These are phyloP conservation scores for Podosphaera aphanis DNA, from an alignment of 2,329 filamentous ascomycete genomes.

Conservation along the genomic window DNA sequence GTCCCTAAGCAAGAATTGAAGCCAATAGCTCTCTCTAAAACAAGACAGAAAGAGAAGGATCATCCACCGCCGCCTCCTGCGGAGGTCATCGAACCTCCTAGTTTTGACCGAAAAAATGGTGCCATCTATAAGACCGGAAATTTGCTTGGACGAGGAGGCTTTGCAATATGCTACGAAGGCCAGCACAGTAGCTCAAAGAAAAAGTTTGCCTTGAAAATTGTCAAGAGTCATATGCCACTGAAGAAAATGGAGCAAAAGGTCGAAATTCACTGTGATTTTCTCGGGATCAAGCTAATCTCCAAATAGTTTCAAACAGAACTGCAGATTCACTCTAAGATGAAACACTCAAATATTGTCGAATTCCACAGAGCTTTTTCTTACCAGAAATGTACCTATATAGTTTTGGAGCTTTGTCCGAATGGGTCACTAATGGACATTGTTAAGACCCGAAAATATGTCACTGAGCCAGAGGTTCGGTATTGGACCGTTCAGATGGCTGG, in stretches of 20 bases:
- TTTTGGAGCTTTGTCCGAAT: constrained; percentile 83
- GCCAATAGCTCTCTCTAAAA: constrained; percentile 27
- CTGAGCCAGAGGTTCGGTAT: constrained; percentile 78
- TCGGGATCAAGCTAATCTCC: constrained; percentile 2
- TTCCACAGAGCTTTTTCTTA: constrained; percentile 90
- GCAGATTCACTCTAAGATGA: constrained; percentile 96
- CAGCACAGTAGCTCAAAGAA: constrained; percentile 38
- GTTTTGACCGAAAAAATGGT: constrained; percentile 43
- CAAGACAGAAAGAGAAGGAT: constrained; percentile 28
- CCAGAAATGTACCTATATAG: constrained; percentile 71
- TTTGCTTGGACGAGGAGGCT: constrained; percentile 58
- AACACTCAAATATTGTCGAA: constrained; percentile 83
- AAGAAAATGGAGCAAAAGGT: constrained; percentile 68
- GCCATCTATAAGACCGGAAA: constrained; percentile 52
- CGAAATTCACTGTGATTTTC: constrained; percentile 3
- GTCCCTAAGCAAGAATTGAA: constrained; percentile 20
- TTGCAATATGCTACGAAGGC: constrained; percentile 59
- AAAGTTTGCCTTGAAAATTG: constrained; percentile 57
- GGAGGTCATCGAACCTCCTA: constrained; percentile 37
- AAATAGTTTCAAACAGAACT: constrained; percentile 56
- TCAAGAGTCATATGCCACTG: constrained; percentile 57
- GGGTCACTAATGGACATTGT: constrained; percentile 97
- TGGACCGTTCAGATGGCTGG: constrained; percentile 90
- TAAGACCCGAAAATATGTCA: constrained; percentile 71
- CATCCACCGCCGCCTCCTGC: constrained; percentile 40